Base-by-base conservation (phyloP, 345 rosid genomes). In the Moricandia arvensis region DNA sequence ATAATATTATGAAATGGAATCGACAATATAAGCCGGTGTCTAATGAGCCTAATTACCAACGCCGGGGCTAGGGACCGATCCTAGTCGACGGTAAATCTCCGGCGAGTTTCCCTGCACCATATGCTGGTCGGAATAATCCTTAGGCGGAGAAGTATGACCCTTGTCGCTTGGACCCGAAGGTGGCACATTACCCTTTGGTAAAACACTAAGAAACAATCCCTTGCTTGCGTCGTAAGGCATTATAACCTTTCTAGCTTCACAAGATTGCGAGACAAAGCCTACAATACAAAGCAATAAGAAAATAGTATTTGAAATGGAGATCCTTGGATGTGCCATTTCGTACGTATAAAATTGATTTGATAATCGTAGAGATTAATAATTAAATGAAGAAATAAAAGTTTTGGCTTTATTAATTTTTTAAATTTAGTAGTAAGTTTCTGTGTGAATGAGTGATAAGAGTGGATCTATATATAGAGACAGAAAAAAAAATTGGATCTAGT, bases 31-130 rank as follows among this genome's bases (percentile, higher is more conserved):
- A 41, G 47, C 4, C 7, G 16, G 16, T 38, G 30, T 43, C 5
- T 45, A 71, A 18, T 34, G 33, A 53, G 66, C 1, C 77, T 75
- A 81, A 59, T 85, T 82, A 54, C 88, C 85, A 26, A 80, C 83
- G 54, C 87, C 87, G 2, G 89, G 89, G 73, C 89, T 86, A 1
- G 89, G 89, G 29, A 82, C 82, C 0, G 89, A 86, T 67, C 15
- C 61, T 24, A 78, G 55, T n/a, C 71, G 47, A 21, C 85, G 82
- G 13, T 71, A 31, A 65, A 65, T 45, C 63, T 72, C 68, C 37
- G 64, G 73, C 47, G 68, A 66, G 11, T 78, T 72, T 54, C 76
- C 76, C 7, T 18, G 69, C 51, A 66, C 69, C 35, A 57, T 60
- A 33, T 34, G 45, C 41, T 59, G 77, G 38, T 66, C 31, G 45